Percentiles rank a stretch among this genome's conserved stretches.
phyloP scores from a whole-genome alignment of 441 rosid genomes.

The Eutrema salsugineum region DNA sequence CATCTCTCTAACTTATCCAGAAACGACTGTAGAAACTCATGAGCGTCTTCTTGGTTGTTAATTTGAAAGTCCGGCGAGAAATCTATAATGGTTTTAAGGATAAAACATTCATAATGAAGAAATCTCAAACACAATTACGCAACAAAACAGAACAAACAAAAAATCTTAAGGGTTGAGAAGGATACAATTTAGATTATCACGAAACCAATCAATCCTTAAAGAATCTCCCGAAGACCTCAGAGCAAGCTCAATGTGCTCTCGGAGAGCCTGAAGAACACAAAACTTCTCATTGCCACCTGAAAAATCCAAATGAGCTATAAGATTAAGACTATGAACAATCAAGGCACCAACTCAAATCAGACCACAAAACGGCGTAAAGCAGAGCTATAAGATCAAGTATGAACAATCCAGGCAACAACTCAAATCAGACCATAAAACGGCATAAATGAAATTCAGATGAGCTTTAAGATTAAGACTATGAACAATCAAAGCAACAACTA shows the following conservation, averaged over 20 bases:
- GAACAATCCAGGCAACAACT: too few species aligned
- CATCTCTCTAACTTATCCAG: slow-evolving; percentile 62
- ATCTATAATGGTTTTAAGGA: slow-evolving; percentile 48
- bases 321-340: neutral
- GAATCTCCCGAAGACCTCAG: slow-evolving; percentile 52
- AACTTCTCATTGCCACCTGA: slow-evolving; percentile 54
- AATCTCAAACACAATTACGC: neutral
- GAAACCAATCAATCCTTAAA: slow-evolving; percentile 43
- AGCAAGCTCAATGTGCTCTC: slow-evolving; percentile 56
- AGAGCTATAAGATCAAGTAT: too few species aligned
- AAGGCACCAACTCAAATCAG: neutral
- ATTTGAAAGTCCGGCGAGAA: slow-evolving; percentile 51
- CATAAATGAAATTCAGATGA: neutral
- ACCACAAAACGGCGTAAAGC: too few species aligned
- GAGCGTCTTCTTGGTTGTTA: slow-evolving; percentile 80
- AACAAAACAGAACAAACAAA: neutral
- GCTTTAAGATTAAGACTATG: neutral
- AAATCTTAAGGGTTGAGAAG: neutral
- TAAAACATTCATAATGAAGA: neutral
- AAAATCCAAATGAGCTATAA: neutral
- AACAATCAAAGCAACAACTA: neutral
- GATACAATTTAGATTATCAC: slow-evolving; percentile 48
- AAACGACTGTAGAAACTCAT: slow-evolving; percentile 67
- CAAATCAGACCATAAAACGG: too few species aligned
- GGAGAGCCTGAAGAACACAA: slow-evolving; percentile 54